Base-by-base conservation (phyloP, 2,329 filamentous ascomycete genomes). In the Claviceps digitariae region DNA sequence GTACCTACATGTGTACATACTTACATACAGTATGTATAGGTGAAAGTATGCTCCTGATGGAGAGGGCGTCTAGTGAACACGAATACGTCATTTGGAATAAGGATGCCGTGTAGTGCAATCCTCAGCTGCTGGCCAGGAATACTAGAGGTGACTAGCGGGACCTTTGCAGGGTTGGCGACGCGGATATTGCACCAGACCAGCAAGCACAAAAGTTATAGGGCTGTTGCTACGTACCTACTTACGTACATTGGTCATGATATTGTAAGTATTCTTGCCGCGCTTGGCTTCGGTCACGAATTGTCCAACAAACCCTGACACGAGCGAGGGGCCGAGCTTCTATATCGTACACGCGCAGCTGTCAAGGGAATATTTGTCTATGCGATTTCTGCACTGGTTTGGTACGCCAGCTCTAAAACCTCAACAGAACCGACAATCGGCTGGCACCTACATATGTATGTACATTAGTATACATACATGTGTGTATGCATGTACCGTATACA, bases 121-220 rank as follows among this genome's bases (percentile, higher is more conserved):
- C 50, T 46, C 46, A 44, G 49, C 23, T 38, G 27, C 41, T 21
- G 40, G 29, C 34, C 48, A 46, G 53, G 38, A 51, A 48, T 52
- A 13, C 46, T 46, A 25, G 53, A 41, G 47, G 29, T 36, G 20
- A 48, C 44, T 57, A 54, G 56, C 50, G 52, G 36, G 47, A 56
- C 52, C 50, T 56, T 57, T 56, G 54, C 56, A 52, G 54, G 55
- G 54, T 34, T 17, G 36, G 41, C 45, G 48, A 48, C 21, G 27
- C 31, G 27, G 25, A 48, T 48, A 38, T 50, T 41, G 48, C 36
- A 43, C 44, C 17, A n/a, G 46, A 25, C 23, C 10, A 23, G 41
- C 31, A 20, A n/a, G 46, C 25, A 25, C 20, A 31, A 31, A 17
- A 31, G 38, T 31, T 2, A 40, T 12, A 40, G 20, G 21, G 21